Conservation (phyloP, 2,329 filamentous ascomycete species). For the Sordariomycetes sp. region DNA sequence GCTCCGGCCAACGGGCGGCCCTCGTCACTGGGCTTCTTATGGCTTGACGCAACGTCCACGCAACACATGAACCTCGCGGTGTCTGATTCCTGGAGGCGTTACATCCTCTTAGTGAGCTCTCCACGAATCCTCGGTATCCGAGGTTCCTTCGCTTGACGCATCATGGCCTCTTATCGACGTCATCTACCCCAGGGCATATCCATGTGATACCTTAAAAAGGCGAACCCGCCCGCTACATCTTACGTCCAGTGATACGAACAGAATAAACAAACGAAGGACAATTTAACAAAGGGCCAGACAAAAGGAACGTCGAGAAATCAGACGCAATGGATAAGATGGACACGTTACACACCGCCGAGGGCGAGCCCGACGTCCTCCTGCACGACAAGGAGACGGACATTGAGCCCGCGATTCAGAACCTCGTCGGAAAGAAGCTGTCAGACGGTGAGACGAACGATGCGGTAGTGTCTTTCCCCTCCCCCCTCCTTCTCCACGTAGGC, state of each 20-base stretch:
- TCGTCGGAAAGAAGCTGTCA: slow-evolving; percentile 48
- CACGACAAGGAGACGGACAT: neutral
- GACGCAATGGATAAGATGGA: neutral
- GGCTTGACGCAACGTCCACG: too few species aligned
- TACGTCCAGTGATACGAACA: too few species aligned
- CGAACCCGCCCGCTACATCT: too few species aligned
- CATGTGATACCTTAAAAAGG: too few species aligned
- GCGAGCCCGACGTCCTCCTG: neutral
- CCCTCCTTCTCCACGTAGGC: neutral
- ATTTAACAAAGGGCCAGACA: neutral
- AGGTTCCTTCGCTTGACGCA: too few species aligned
- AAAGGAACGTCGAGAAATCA: neutral
- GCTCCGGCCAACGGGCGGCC: too few species aligned
- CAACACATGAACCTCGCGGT: neutral
- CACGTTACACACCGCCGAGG: neutral
- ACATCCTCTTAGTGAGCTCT: too few species aligned
- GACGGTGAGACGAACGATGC: slow-evolving; percentile 35
- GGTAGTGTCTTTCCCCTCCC: slow-evolving; percentile 19
- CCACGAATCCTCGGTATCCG: too few species aligned
- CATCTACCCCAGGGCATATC: too few species aligned
- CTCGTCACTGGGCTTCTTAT: too few species aligned
- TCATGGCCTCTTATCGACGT: too few species aligned
- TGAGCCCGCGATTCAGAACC: slow-evolving; percentile 21
- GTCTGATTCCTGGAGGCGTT: too few species aligned
- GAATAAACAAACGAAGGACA: neutral